These are phyloP conservation scores for Gastrodia elata DNA, from an alignment of 106 monocot genomes.

Conservation along the genomic window DNA sequence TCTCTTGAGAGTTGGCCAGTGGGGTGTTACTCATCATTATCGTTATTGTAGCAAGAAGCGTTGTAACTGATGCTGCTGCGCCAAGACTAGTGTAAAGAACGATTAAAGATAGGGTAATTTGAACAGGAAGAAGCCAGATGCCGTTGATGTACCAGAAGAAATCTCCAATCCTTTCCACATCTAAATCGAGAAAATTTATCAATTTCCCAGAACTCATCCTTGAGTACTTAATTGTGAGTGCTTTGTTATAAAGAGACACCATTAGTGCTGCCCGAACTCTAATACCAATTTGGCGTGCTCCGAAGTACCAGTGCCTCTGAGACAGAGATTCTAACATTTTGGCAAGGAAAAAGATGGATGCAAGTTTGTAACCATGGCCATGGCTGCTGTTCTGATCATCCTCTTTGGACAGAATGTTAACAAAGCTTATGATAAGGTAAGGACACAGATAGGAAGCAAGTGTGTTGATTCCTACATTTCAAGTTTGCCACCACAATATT, in stretches of 20 bases:
- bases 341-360: constrained; percentile 55
- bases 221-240: constrained; percentile 44
- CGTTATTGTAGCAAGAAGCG: constrained; percentile 45
- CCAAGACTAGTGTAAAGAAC: constrained; percentile 66
- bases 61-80: constrained; percentile 34
- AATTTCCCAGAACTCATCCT: constrained; percentile 33
- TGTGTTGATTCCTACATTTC: constrained; percentile 65
- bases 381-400: constrained; percentile 6
- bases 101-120: constrained; percentile 57
- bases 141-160: constrained; percentile 76
- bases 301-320: constrained; percentile 89
- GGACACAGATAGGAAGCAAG: constrained; percentile 66
- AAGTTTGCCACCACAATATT: too few species aligned
- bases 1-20: constrained; percentile 53
- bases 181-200: constrained; percentile 60
- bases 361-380: constrained; percentile 44
- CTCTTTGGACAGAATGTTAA: constrained; percentile 42
- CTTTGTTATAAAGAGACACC: constrained; percentile 46
- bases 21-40: constrained; percentile 78
- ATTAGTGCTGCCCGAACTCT: constrained; percentile 62
- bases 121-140: constrained; percentile 78
- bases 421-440: constrained; percentile 63
- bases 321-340: constrained; percentile 71
- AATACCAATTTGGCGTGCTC: constrained; percentile 62
- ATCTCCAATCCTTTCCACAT: constrained; percentile 71